phyloP scores from a whole-genome alignment of 257 asterid genomes.

The Nicotiana otophora region DNA sequence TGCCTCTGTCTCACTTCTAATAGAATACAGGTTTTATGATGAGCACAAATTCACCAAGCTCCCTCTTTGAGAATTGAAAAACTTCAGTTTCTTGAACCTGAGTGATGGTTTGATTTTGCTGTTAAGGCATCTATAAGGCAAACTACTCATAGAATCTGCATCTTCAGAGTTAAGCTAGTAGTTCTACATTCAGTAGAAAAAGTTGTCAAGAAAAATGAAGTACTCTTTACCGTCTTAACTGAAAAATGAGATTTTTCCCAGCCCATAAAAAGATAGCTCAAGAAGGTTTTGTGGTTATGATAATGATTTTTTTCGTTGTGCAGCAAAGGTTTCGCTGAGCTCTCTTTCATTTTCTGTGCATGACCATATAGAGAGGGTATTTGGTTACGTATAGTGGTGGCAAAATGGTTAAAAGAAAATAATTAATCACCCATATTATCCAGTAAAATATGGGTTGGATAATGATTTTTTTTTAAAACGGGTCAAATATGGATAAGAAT shows the following conservation, averaged over 20 bases:
- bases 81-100: not conserved
- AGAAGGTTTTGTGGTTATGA: not conserved
- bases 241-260: not conserved
- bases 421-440: too few species aligned
- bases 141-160: not conserved
- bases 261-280: not conserved
- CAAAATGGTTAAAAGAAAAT: too few species aligned
- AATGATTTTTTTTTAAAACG: too few species aligned
- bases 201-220: not conserved
- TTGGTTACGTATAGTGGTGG: not conserved
- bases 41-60: not conserved
- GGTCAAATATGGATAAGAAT: too few species aligned
- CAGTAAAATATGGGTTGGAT: too few species aligned
- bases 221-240: not conserved
- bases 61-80: not conserved
- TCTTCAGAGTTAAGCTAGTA: not conserved
- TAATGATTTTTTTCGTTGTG: not conserved
- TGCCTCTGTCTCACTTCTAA: not conserved
- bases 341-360: not conserved
- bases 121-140: not conserved
- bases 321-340: not conserved
- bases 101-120: not conserved
- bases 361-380: not conserved
- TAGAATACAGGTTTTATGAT: not conserved
- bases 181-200: not conserved